Evolutionary conservation across 495 filamentous ascomycete genomes (phyloP).

Genomic region (Talaromyces adpressus): DNA sequence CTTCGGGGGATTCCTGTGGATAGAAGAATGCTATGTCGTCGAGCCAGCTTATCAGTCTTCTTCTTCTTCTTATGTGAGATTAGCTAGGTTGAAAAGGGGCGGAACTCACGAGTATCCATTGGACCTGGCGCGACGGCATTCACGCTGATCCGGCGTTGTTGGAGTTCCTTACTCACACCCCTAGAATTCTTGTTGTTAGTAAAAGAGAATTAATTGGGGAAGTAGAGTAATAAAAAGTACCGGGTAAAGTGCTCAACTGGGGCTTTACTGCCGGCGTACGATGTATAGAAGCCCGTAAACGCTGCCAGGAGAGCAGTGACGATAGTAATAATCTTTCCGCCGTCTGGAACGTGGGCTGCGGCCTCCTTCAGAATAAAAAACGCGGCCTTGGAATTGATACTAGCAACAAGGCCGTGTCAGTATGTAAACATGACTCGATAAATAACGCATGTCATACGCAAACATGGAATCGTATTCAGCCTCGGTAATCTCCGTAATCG

Average conservation of each 20-base stretch:
- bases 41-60: background rate
- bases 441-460: constrained; percentile 17
- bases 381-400: constrained; percentile 31
- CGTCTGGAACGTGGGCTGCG: constrained; percentile 23
- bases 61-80: background rate
- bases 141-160: constrained; percentile 24
- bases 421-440: background rate
- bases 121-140: constrained; percentile 32
- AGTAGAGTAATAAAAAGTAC: constrained; percentile 8
- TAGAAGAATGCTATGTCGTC: constrained; percentile 26
- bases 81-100: background rate
- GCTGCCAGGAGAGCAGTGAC: constrained; percentile 29
- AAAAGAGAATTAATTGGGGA: background rate
- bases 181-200: constrained; percentile 5
- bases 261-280: constrained; percentile 32
- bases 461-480: constrained; percentile 43
- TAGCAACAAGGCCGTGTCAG: constrained; percentile 6
- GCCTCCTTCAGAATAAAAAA: constrained; percentile 32
- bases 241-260: constrained; percentile 35
- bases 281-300: constrained; percentile 33
- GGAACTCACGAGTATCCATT: constrained; percentile 34
- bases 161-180: constrained; percentile 33
- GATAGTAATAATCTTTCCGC: constrained; percentile 31
- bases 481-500: constrained; percentile 42
- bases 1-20: constrained; percentile 25